Conservation (phyloP, 352 stramenopile species). For the Pythium phragmiticola region DNA sequence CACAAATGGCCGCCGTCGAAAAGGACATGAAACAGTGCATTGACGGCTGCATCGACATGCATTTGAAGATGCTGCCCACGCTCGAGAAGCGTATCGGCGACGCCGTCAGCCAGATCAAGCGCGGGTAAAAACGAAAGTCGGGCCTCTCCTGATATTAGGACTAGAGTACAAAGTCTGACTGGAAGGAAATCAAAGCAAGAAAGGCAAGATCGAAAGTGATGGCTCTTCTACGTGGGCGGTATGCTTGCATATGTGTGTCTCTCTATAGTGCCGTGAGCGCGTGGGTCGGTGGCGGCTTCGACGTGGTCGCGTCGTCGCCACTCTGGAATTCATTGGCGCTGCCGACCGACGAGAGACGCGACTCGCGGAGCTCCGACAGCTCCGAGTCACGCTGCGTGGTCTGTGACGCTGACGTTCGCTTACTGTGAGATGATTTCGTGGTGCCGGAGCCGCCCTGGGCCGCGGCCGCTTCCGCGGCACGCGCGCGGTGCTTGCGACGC, state of each 20-base stretch:
- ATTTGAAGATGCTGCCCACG: slow-evolving; percentile 75
- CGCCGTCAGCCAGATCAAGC: slow-evolving; percentile 69
- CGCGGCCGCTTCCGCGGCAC: slow-evolving; percentile 51
- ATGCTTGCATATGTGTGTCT: not conserved
- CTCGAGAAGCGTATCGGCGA: slow-evolving; percentile 74
- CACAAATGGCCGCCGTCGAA: slow-evolving; percentile 64
- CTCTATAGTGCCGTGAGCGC: slow-evolving; percentile 30
- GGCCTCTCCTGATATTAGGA: too few species aligned
- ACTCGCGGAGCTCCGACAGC: slow-evolving; percentile 15
- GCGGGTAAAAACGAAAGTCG: slow-evolving; percentile 23
- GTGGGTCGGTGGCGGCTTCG: slow-evolving; percentile 5
- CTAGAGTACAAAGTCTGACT: slow-evolving; percentile 21
- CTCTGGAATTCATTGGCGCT: slow-evolving; percentile 41
- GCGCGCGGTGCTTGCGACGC: slow-evolving; percentile 52
- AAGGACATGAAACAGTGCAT: slow-evolving; percentile 82
- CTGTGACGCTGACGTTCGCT: slow-evolving; percentile 13
- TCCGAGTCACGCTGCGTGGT: slow-evolving; percentile 27
- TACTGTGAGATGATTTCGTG: slow-evolving; percentile 16
- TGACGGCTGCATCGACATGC: slow-evolving; percentile 59
- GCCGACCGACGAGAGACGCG: slow-evolving; percentile 33
- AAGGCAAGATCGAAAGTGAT: not conserved
- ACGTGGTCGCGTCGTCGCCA: slow-evolving; percentile 9
- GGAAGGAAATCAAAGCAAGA: slow-evolving; percentile 8
- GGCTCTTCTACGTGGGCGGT: not conserved
- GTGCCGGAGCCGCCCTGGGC: slow-evolving; percentile 27